Evolutionary conservation across 306 rosid genomes (phyloP).

Genomic region (Citrullus mucosospermus): DNA sequence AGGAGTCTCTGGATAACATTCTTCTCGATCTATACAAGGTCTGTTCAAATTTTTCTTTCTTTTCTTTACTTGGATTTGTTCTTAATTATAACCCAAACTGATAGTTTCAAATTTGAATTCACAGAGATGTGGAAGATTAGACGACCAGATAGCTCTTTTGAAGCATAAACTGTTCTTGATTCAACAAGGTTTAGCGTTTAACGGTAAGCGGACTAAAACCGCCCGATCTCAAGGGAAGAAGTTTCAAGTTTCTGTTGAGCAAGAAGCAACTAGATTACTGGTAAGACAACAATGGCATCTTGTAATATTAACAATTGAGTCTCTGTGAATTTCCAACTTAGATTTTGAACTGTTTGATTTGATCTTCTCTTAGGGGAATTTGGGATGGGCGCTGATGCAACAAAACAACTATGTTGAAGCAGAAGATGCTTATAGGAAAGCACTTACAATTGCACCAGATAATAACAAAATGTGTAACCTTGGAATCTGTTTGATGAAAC

Average conservation of each 20-base stretch:
- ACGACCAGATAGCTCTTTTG: slow-evolving; percentile 69
- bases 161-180: slow-evolving; percentile 75
- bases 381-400: slow-evolving; percentile 99
- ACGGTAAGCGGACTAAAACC: slow-evolving; percentile 91
- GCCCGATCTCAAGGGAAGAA: slow-evolving; percentile 99
- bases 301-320: not conserved
- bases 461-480: slow-evolving; percentile 97
- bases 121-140: slow-evolving; percentile 94
- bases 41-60: not conserved
- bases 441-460: slow-evolving; percentile 72
- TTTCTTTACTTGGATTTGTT: not conserved
- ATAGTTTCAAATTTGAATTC: not conserved
- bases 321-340: not conserved
- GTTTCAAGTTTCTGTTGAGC: slow-evolving; percentile 94
- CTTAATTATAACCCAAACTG: not conserved
- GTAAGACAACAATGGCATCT: slow-evolving; percentile 26
- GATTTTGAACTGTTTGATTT: not conserved
- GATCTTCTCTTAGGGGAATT: slow-evolving; percentile 50
- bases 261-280: slow-evolving; percentile 91
- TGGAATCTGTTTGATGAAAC: slow-evolving; percentile 96
- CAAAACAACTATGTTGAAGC: slow-evolving; percentile 86
- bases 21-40: slow-evolving; percentile 95
- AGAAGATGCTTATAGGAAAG: slow-evolving; percentile 82
- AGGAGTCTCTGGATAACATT: slow-evolving; percentile 93
- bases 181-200: slow-evolving; percentile 93